These are phyloP conservation scores for Panus rudis DNA, from an alignment of 768 basidiomycete species.

Conservation along the genomic window DNA sequence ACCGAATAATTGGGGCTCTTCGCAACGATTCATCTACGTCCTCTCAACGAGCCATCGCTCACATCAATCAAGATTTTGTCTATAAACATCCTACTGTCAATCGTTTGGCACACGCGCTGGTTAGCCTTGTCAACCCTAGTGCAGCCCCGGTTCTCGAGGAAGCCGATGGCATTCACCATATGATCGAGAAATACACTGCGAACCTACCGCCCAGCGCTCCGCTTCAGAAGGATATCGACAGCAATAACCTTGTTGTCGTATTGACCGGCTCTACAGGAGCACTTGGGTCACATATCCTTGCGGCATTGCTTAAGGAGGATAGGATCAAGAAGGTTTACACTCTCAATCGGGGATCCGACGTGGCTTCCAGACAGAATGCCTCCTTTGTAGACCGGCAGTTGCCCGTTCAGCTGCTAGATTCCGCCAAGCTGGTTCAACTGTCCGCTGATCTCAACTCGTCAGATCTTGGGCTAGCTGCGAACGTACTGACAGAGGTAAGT, in stretches of 20 bases:
- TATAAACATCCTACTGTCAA: conserved; percentile 5
- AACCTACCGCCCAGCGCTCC: too few species aligned
- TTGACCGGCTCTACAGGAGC: conserved; percentile 9
- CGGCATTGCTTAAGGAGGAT: background rate
- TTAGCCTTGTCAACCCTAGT: background rate
- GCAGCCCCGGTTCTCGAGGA: background rate
- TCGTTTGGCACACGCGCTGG: conserved; percentile 1
- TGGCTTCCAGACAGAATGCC: background rate
- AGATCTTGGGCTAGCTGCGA: background rate
- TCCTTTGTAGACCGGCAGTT: conserved; percentile 3
- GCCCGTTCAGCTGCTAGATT: background rate
- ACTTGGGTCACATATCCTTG: conserved; percentile 10
- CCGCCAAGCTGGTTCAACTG: background rate
- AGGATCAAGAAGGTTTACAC: conserved; percentile 3
- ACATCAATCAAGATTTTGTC: conserved; percentile 2
- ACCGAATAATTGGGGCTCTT: conserved; percentile 5
- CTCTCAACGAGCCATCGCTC: background rate
- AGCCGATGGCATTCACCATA: background rate
- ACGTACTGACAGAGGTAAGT: conserved; percentile 1
- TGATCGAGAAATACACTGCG: conserved; percentile 4
- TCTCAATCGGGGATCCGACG: background rate
- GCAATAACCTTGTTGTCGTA: conserved; percentile 1
- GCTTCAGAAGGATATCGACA: background rate
- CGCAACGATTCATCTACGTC: background rate
- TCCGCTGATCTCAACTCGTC: background rate